Evolutionary conservation across 2,329 filamentous ascomycete species (phyloP).

Genomic region (Aspergillus proliferans): DNA sequence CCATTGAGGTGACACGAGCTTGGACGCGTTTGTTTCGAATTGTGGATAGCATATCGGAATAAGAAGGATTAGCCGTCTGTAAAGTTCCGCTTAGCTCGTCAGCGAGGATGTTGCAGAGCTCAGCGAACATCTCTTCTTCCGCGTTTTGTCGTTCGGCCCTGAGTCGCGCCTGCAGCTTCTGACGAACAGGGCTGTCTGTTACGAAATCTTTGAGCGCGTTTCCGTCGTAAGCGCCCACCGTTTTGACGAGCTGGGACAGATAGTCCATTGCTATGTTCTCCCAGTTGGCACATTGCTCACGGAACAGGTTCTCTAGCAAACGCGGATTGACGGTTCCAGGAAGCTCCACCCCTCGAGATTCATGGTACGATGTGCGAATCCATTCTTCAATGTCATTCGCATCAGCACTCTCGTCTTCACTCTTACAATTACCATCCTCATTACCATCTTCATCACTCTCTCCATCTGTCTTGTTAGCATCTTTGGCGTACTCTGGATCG

Average conservation of each 20-base stretch:
- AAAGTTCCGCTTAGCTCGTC: conserved; percentile 44
- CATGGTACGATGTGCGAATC: conserved; percentile 13
- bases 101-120: conserved; percentile 45
- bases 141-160: conserved; percentile 8
- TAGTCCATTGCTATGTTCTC: conserved; percentile 5
- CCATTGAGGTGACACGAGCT: conserved; percentile 3
- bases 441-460: not conserved
- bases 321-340: conserved; percentile 15
- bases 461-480: not conserved
- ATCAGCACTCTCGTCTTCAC: not conserved
- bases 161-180: conserved; percentile 19
- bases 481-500: conserved; percentile 5
- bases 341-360: conserved; percentile 15
- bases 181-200: not conserved
- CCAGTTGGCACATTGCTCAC: conserved; percentile 13
- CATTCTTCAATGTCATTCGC: conserved; percentile 8
- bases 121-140: conserved; percentile 42
- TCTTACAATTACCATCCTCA: not conserved
- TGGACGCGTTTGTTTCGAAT: conserved; percentile 12
- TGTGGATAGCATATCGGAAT: conserved; percentile 36
- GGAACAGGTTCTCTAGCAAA: conserved; percentile 14
- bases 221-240: conserved; percentile 9
- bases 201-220: conserved; percentile 13
- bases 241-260: not conserved
- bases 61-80: conserved; percentile 49